Base-by-base conservation (phyloP, 306 rosid species). In the Psophocarpus tetragonolobus region DNA sequence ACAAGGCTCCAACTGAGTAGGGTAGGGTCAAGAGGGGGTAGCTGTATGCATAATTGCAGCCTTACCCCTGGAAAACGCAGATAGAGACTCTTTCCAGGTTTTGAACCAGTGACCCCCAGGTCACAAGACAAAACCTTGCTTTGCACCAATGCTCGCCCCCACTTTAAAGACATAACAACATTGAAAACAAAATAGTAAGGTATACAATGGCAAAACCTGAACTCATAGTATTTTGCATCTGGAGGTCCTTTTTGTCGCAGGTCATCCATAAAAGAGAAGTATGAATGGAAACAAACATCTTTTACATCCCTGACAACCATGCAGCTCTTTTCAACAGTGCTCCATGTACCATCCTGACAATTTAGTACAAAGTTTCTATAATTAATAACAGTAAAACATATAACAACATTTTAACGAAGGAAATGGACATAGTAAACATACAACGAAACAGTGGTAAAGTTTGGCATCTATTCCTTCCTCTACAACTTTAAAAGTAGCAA, bases 331-430 rank as follows among this genome's bases (percentile, higher is more conserved):
- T 78, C 11, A 15, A 96, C 45, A 7, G 94, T 86, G 84, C 91
- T 91, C 89, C 84, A 79, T 1, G 94, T 92, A 80, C 99, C 99
- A 79, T 91, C 97, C 99, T 96, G 90, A 57, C 66, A 32, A 86
- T 21, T 74, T 30, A 38, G 63, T 8, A 71, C 17, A 66, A 38
- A 84, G 74, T 74, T 73, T 78, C 33, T 45, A 32, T 71, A 62
- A 85, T 21, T 17, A 39, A 73, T 53, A 54, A 71, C 21, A 67
- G 81, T 58, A 83, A 68, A 67, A 77, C 64, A 60, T 51, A 74
- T 3, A 64, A 71, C 41, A 23, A 71, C 65, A 77, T 50, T 21
- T 58, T 65, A 60, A 69, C 14, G 73, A 58, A 54, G 38, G 68
- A 42, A 71, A 44, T 48, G 14, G 76, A 87, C 96, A 51, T 18